Conservation (phyloP, 257 asterid genomes). For the Cinchona pubescens region DNA sequence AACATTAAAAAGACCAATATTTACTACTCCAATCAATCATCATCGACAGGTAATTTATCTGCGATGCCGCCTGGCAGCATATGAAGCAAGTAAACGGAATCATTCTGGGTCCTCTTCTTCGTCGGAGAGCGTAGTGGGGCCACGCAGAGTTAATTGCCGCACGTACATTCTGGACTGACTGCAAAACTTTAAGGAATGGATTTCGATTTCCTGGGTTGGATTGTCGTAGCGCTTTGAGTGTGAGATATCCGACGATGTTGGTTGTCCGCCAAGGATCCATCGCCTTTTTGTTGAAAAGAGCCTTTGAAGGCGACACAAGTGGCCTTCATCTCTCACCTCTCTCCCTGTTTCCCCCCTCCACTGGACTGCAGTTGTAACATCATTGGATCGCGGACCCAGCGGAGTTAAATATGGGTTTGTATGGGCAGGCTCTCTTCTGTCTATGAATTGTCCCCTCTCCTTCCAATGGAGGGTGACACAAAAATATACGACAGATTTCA, state of each 20-base stretch:
- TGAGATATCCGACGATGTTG: constrained; percentile 4
- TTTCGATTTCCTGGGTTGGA: background rate
- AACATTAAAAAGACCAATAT: background rate
- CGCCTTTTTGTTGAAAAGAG: constrained; percentile 16
- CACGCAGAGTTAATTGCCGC: background rate
- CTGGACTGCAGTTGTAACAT: background rate
- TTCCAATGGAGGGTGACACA: too few species aligned
- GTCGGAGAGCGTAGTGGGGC: background rate
- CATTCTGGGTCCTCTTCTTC: background rate
- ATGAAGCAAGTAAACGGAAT: background rate
- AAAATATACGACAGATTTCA: too few species aligned
- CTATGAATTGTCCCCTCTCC: too few species aligned
- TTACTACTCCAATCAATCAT: background rate
- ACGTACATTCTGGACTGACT: background rate
- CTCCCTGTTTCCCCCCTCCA: background rate
- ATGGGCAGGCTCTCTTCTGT: too few species aligned
- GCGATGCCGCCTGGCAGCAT: background rate
- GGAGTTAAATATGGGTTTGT: constrained; percentile 1
- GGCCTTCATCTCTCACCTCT: background rate
- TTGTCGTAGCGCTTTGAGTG: background rate
- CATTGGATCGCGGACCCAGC: background rate
- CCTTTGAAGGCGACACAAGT: background rate
- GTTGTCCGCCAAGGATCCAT: background rate
- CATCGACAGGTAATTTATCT: background rate
- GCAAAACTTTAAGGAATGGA: background rate